Conservation (phyloP, 352 stramenopile genomes). For the Globisporangium recalcitrans region DNA sequence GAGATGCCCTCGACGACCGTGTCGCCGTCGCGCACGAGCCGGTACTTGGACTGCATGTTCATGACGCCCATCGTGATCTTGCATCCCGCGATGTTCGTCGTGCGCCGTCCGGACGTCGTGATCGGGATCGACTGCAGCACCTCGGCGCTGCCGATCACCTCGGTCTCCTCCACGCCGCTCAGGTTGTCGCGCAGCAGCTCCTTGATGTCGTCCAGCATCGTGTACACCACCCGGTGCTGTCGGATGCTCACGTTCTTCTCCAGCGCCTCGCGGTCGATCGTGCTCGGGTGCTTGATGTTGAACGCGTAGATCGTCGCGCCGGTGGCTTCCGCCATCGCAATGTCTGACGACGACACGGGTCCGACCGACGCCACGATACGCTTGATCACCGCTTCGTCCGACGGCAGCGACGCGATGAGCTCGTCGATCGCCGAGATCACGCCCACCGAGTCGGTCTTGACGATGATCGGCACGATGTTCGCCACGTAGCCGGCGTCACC, state of each 20-base stretch:
- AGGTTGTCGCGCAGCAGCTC: conserved; percentile 69
- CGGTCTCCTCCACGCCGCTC: conserved; percentile 49
- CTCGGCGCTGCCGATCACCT: conserved; percentile 69
- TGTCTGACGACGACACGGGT: conserved; percentile 76
- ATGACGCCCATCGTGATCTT: conserved; percentile 94
- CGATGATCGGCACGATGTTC: conserved; percentile 94
- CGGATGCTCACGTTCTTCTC: conserved; percentile 73
- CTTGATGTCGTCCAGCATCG: conserved; percentile 85
- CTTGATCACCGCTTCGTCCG: conserved; percentile 67
- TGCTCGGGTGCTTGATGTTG: conserved; percentile 75
- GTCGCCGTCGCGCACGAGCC: conserved; percentile 89
- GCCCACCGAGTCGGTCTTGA: conserved; percentile 98
- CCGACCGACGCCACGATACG: conserved; percentile 82
- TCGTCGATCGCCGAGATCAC: conserved; percentile 92
- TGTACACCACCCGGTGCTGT: conserved; percentile 84
- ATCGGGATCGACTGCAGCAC: conserved; percentile 86
- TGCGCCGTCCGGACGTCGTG: conserved; percentile 66
- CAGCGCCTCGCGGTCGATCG: conserved; percentile 75
- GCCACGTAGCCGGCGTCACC: conserved; percentile 83
- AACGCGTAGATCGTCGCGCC: conserved; percentile 86
- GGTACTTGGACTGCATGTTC: conserved; percentile 80
- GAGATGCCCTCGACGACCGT: conserved; percentile 81
- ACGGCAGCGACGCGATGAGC: conserved; percentile 69
- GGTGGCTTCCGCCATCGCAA: conserved; percentile 78
- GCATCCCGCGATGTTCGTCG: conserved; percentile 94